Conservation (phyloP, 1,284 basidiomycete species). For the Lentinula novae-zelandiae region DNA sequence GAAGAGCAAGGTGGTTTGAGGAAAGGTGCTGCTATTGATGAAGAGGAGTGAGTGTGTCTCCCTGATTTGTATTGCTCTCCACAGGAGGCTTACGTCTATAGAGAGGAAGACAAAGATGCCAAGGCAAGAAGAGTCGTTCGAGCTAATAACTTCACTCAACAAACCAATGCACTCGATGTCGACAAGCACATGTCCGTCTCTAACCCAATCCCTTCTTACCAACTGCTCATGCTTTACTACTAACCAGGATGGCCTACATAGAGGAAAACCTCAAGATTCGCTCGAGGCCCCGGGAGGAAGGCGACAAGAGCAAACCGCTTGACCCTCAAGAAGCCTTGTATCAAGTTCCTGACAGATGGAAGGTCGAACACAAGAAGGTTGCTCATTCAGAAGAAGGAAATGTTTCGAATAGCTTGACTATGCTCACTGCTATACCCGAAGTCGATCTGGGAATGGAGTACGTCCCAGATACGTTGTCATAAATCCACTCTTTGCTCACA, state of each 20-base stretch:
- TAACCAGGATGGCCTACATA: conserved; percentile 91
- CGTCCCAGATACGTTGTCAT: conserved; percentile 29
- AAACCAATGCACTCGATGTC: conserved; percentile 93
- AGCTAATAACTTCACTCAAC: conserved; percentile 92
- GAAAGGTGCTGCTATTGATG: conserved; percentile 45
- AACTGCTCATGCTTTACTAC: neutral
- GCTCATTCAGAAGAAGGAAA: conserved; percentile 77
- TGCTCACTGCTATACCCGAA: conserved; percentile 96
- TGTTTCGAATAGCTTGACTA: conserved; percentile 87
- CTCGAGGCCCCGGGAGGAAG: conserved; percentile 52
- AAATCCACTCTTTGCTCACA: neutral
- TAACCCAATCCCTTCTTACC: neutral
- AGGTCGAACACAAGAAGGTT: conserved; percentile 50
- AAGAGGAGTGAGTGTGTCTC: conserved; percentile 50
- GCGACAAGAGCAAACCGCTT: conserved; percentile 39
- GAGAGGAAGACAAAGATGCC: conserved; percentile 22
- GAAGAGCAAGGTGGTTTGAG: conserved; percentile 54
- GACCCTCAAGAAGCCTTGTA: conserved; percentile 85
- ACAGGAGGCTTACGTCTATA: neutral
- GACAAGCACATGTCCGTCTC: conserved; percentile 92
- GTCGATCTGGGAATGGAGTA: conserved; percentile 98
- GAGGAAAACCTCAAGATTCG: conserved; percentile 88
- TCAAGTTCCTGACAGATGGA: conserved; percentile 73
- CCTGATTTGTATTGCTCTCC: conserved; percentile 1
- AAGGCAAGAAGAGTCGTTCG: conserved; percentile 75